phyloP scores from a whole-genome alignment of 1,284 basidiomycete genomes.

The Cryptococcus hybrid region DNA sequence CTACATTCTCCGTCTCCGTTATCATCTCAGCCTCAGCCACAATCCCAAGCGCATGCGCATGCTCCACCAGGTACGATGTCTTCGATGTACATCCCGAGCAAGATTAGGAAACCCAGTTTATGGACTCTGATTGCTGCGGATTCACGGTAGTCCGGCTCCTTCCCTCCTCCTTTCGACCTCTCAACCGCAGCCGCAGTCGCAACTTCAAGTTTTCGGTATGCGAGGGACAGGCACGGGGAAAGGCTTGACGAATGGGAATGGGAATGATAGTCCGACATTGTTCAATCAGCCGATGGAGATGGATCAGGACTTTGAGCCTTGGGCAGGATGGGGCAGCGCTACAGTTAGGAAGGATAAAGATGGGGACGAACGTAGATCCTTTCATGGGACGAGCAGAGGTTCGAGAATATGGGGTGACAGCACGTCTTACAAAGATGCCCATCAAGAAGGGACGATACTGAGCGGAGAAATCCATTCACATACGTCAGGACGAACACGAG shows the following conservation, averaged over 20 bases:
- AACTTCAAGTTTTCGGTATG: neutral
- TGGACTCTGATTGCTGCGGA: constrained; percentile 23
- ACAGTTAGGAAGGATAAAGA: too few relatives aligned
- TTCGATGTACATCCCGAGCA: constrained; percentile 12
- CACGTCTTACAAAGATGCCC: too few relatives aligned
- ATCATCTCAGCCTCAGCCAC: neutral
- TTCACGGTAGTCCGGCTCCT: neutral
- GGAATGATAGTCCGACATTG: constrained; percentile 16
- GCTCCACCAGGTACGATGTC: neutral
- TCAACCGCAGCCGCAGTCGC: neutral
- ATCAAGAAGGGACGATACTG: too few relatives aligned
- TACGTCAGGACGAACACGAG: too few relatives aligned
- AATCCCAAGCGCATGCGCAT: neutral
- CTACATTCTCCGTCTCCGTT: neutral
- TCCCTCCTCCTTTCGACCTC: neutral
- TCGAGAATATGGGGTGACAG: too few relatives aligned
- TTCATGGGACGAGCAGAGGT: too few relatives aligned
- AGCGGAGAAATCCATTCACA: too few relatives aligned
- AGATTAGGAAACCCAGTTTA: constrained; percentile 28
- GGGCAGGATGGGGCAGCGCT: neutral
- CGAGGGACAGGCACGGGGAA: neutral
- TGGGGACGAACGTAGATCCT: too few relatives aligned
- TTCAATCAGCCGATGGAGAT: constrained; percentile 19
- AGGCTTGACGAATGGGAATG: neutral
- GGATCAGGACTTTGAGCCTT: constrained; percentile 2